Evolutionary conservation across 257 asterid species (phyloP).

Genomic region (Solanum gandarillasii): DNA sequence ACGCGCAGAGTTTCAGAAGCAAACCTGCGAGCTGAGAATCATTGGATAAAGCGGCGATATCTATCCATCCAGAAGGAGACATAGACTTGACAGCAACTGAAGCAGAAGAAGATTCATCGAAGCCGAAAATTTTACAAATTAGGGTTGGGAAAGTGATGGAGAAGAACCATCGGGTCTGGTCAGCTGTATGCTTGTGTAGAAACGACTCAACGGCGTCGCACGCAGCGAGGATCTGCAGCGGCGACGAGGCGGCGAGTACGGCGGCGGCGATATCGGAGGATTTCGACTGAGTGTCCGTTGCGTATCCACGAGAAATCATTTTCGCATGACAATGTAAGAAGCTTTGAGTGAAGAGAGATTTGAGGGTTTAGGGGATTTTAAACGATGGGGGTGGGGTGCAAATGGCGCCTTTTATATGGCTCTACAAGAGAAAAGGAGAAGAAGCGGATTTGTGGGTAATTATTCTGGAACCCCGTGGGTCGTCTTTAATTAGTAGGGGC

Average conservation of each 20-base stretch:
- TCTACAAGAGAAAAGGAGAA: neutral
- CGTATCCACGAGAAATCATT: slow-evolving; percentile 61
- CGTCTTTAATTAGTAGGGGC: slow-evolving; percentile 3
- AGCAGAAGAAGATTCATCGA: slow-evolving; percentile 44
- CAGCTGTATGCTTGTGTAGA: slow-evolving; percentile 60
- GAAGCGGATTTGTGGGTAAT: neutral
- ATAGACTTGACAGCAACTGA: slow-evolving; percentile 32
- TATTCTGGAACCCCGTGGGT: slow-evolving; percentile 1
- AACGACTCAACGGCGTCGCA: slow-evolving; percentile 66
- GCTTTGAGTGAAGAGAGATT: neutral
- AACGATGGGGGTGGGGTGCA: slow-evolving; percentile 18
- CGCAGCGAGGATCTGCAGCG: slow-evolving; percentile 53
- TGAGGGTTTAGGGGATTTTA: slow-evolving; percentile 38
- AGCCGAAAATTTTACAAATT: slow-evolving; percentile 77
- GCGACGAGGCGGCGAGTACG: slow-evolving; percentile 45
- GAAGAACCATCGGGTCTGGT: slow-evolving; percentile 84
- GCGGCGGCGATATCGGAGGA: slow-evolving; percentile 57
- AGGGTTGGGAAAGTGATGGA: slow-evolving; percentile 87
- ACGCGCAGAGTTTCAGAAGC: neutral
- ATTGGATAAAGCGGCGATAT: slow-evolving; percentile 36
- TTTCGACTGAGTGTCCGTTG: slow-evolving; percentile 57
- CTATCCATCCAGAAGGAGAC: slow-evolving; percentile 74
- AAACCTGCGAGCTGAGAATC: slow-evolving; percentile 68
- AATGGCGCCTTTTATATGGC: slow-evolving; percentile 63
- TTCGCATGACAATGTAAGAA: neutral